Base-by-base conservation (phyloP, 768 basidiomycete species). In the Cystofilobasidium capitatum region DNA sequence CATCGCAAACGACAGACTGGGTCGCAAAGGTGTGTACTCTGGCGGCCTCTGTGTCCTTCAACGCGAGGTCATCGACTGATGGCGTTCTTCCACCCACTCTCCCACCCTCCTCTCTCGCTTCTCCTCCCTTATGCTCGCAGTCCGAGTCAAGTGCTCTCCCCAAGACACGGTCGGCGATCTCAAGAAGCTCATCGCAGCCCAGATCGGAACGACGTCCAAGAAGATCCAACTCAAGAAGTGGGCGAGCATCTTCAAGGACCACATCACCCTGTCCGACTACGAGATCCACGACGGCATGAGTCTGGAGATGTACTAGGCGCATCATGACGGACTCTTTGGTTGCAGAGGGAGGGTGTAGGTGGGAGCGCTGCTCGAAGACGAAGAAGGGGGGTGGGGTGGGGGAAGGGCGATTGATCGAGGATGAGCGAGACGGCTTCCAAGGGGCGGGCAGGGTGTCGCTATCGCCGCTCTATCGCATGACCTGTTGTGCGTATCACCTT, bases 151-250 rank as follows among this genome's bases (percentile, higher is more conserved):
- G 78, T 96, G 93, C 80, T 73, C 77, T 24, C 84, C 90, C 6
- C 86, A 94, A 17, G 96, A 99, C 76, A 98, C 96, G 1, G 90
- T 99, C 40, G 94, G 94, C 47, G 94, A 97, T 76, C 81, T 99
- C 70, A 98, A 98, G 83, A 88, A 88, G 77, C 86, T 99, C 69
- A 97, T 99, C 72, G 94, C 88, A 1, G 94, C 92, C 0, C 96
- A 99, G 77, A 96, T 84, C 0, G 96, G 96, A 63, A 96, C 94
- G 20, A 85, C 90, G 74, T 73, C 79, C 5, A 79, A 77, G 39
- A 98, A 94, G 69, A 94, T 99, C 67, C 83, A 86, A 74, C 80
- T 99, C 62, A 98, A 96, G 86, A 97, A 97, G 83, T 97, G 93
- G 96, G 92, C 96, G 76, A 92, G 84, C 5, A 87, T 85, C 54